A percentile compares a stretch with the other conserved stretches of the same genome.
Evolutionary conservation across 179 eudicot species (phyloP).

Genomic region (Spinacia oleracea): DNA sequence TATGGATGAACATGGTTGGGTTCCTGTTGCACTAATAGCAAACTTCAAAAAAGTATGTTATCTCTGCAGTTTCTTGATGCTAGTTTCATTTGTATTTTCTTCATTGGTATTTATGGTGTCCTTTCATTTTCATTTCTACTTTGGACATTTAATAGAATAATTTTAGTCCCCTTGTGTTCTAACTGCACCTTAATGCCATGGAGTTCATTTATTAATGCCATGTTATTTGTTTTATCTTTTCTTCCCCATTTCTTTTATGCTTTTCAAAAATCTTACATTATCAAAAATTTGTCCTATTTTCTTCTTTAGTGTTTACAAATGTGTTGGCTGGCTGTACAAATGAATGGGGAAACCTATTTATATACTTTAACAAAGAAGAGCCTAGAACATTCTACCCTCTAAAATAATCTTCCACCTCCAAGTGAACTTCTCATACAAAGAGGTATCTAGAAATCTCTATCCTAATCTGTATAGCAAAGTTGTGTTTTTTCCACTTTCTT

Average conservation of each 20-base stretch:
- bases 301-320: background rate
- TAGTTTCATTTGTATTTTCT: background rate
- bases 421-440: too few relatives aligned
- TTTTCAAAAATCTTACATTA: background rate
- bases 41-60: slow-evolving; percentile 67
- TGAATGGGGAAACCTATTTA: too few relatives aligned
- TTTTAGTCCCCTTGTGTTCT: background rate
- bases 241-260: background rate
- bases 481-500: too few relatives aligned
- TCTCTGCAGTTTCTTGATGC: background rate
- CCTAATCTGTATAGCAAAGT: too few relatives aligned
- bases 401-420: too few relatives aligned
- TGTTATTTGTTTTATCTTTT: background rate
- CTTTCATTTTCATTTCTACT: background rate
- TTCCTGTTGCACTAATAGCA: slow-evolving; percentile 67
- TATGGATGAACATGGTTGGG: slow-evolving; percentile 95
- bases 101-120: background rate
- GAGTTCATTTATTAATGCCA: too few relatives aligned
- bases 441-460: too few relatives aligned
- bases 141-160: too few relatives aligned
- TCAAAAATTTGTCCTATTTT: too few relatives aligned
- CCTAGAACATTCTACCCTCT: too few relatives aligned
- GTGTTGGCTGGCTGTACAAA: too few relatives aligned
- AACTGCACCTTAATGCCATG: background rate
- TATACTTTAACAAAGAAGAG: too few relatives aligned